Conservation (phyloP, 2,329 filamentous ascomycete genomes). For the Pyrenochaeta sp. region DNA sequence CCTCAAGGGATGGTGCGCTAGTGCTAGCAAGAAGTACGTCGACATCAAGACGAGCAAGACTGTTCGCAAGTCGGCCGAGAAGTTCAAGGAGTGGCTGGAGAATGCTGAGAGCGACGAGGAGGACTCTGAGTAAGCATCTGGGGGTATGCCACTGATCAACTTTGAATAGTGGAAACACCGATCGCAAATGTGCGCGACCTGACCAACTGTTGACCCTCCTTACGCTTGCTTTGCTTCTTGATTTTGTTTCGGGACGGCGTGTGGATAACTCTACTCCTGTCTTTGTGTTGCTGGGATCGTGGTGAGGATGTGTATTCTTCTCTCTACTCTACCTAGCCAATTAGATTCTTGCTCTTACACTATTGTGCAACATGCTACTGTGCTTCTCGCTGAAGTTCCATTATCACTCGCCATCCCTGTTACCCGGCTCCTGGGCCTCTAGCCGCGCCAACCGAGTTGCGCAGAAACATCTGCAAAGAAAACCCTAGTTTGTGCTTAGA, state of each 20-base stretch:
- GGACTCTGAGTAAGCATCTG: constrained; percentile 35
- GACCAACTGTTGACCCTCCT: constrained; percentile 16
- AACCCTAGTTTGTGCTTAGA: not conserved
- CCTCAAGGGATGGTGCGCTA: constrained; percentile 88
- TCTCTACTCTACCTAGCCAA: constrained; percentile 27
- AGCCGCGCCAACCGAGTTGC: constrained; percentile 11
- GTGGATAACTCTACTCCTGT: constrained; percentile 32
- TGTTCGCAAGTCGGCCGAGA: constrained; percentile 92
- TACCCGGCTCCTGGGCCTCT: constrained; percentile 20
- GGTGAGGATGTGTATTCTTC: constrained; percentile 10
- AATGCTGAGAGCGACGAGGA: constrained; percentile 74
- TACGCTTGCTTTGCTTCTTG: constrained; percentile 8
- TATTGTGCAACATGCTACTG: constrained; percentile 1
- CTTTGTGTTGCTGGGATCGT: constrained; percentile 9
- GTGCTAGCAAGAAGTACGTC: constrained; percentile 98
- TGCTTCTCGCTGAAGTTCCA: constrained; percentile 5
- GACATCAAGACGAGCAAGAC: constrained; percentile 90
- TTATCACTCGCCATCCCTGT: constrained; percentile 13
- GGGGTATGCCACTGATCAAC: not conserved
- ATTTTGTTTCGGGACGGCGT: constrained; percentile 23
- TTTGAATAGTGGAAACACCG: not conserved
- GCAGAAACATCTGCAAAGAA: constrained; percentile 19
- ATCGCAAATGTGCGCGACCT: constrained; percentile 5
- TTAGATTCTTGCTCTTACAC: constrained; percentile 17
- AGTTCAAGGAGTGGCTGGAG: constrained; percentile 89